phyloP scores from a whole-genome alignment of 2,329 filamentous ascomycete species.

The Penicillium corylophilum region DNA sequence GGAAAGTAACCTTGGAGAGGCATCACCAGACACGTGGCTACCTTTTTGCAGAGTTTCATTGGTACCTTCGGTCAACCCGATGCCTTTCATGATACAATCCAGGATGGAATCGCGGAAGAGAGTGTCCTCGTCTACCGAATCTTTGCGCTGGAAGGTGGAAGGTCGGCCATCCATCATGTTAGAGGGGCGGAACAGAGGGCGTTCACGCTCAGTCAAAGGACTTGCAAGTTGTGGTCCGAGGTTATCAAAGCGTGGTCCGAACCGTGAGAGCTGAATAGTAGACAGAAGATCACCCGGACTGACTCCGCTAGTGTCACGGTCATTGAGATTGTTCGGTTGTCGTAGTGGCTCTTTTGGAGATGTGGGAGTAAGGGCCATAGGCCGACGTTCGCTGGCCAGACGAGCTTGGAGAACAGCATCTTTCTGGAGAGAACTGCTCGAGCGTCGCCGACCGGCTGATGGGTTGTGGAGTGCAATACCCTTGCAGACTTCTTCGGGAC shows the following conservation, averaged over 20 bases:
- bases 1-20: conserved; percentile 79
- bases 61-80: conserved; percentile 70
- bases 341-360: conserved; percentile 13
- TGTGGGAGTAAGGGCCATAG: conserved; percentile 16
- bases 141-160: conserved; percentile 63
- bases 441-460: conserved; percentile 63
- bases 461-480: conserved; percentile 94
- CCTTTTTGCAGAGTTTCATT: conserved; percentile 64
- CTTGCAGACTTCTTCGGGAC: conserved; percentile 78
- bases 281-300: conserved; percentile 77
- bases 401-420: conserved; percentile 73
- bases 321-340: conserved; percentile 19
- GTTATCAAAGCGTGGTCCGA: conserved; percentile 52
- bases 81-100: conserved; percentile 92
- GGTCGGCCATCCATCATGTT: conserved; percentile 26
- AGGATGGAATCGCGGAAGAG: conserved; percentile 86
- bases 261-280: conserved; percentile 70
- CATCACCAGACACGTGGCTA: conserved; percentile 69
- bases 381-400: conserved; percentile 45
- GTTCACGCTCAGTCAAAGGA: conserved; percentile 48
- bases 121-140: conserved; percentile 82
- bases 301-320: conserved; percentile 47
- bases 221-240: conserved; percentile 32
- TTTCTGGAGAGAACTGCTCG: conserved; percentile 72
- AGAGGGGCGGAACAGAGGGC: conserved; percentile 34